Conservation (phyloP, 306 rosid species). For the Prunus dulcis region DNA sequence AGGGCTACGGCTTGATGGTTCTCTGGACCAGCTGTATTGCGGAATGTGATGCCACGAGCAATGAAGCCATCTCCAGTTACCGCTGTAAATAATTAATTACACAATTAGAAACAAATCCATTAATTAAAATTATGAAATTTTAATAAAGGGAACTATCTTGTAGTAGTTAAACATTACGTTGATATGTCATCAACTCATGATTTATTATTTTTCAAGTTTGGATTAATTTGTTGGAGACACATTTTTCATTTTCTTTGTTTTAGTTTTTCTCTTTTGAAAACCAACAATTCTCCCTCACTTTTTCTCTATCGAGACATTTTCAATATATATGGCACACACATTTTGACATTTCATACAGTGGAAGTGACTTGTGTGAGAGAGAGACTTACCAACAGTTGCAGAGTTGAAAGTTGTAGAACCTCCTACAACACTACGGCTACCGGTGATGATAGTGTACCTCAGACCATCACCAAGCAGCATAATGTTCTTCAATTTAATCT, state of each 20-base stretch:
- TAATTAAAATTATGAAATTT: not conserved
- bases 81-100: constrained; percentile 28
- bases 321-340: not conserved
- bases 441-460: constrained; percentile 44
- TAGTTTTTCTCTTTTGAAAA: not conserved
- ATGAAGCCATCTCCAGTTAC: constrained; percentile 50
- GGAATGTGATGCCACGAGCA: constrained; percentile 51
- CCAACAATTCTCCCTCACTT: not conserved
- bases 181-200: not conserved
- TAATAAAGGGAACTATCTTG: not conserved
- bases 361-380: not conserved
- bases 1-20: constrained; percentile 66
- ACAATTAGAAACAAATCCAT: not conserved
- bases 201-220: no score
- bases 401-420: constrained; percentile 57
- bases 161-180: not conserved
- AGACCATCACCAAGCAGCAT: constrained; percentile 49
- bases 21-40: constrained; percentile 50
- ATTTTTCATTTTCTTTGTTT: no score
- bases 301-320: not conserved
- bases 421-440: constrained; percentile 46
- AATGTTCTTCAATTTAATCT: constrained; percentile 43
- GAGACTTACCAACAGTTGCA: constrained; percentile 51
- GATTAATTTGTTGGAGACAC: no score
- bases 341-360: not conserved